Evolutionary conservation across 768 basidiomycete species (phyloP).

Genomic region (Podaxis carcinomalis): DNA sequence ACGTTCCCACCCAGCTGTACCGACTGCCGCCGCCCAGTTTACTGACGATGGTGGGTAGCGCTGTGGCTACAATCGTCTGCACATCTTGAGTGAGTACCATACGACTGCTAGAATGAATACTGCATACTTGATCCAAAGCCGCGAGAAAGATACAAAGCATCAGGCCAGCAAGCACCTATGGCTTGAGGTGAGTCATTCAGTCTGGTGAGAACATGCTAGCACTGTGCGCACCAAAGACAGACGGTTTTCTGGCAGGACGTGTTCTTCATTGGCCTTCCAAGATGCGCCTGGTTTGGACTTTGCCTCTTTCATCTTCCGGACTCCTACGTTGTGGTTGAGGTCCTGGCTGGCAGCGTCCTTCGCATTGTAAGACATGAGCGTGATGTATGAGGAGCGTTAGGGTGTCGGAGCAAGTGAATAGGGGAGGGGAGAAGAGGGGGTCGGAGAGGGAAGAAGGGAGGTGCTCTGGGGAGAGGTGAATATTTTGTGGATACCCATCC

Average conservation of each 20-base stretch:
- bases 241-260: conserved; percentile 52
- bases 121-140: conserved; percentile 55
- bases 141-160: conserved; percentile 46
- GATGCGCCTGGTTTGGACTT: conserved; percentile 39
- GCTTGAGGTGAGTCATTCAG: background rate
- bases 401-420: background rate
- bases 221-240: conserved; percentile 35
- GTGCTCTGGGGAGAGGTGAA: background rate
- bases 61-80: conserved; percentile 70
- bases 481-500: conserved; percentile 4
- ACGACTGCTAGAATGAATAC: background rate
- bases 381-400: background rate
- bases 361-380: conserved; percentile 8
- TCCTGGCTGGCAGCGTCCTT: conserved; percentile 3
- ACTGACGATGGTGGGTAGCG: conserved; percentile 70
- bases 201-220: background rate
- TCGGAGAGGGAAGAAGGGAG: background rate
- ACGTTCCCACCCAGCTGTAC: conserved; percentile 78
- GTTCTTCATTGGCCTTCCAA: conserved; percentile 52
- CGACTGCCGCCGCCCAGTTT: conserved; percentile 56
- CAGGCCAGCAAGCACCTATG: conserved; percentile 42
- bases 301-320: background rate
- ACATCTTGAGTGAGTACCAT: background rate
- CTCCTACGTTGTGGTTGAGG: background rate
- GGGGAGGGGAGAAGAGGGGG: background rate